Base-by-base conservation (phyloP, 2,329 filamentous ascomycete species). In the Aspergillus tubingensis region DNA sequence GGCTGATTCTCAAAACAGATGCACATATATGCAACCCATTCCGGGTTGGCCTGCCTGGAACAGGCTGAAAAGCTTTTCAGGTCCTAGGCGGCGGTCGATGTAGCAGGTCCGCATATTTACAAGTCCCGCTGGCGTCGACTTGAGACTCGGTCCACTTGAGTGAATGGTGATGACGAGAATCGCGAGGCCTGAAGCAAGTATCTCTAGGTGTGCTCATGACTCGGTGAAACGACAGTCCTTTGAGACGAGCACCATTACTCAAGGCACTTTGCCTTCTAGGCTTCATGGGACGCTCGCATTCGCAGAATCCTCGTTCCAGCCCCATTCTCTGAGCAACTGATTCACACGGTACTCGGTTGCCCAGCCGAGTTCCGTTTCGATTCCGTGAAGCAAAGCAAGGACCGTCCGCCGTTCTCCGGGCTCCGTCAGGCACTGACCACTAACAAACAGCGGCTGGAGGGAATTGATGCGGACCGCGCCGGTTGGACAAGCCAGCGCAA, bases 321-420 rank as follows among this genome's bases (percentile, higher is more conserved):
- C 75, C 77, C 77, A 79, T 58, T 77, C 74, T 54, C 71, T 70
- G 41, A 79, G 64, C 62, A 88, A 71, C 64, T 86, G 81, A 62
- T 82, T 76, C 25, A 85, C 82, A 39, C 86, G 80, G 71, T 88
- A 87, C 66, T 86, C 80, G 51, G 86, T 88, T 2, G 85, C 84
- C 82, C 85, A 88, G 2, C 86, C 87, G 36, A 87, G 80, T 66
- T 89, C 87, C n/a, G 73, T 75, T 71, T 89, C 86, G 27, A 89
- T 83, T 10, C 81, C 84, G 25, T 80, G 76, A 19, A 90, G 73
- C 39, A 89, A 70, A 11, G 81, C 77, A 39, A 89, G 66, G 8
- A 88, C 80, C 1, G 83, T 78, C 38, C 80, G 74, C 15, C 85
- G 82, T 72, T 88, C 86, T 10, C 75, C 76, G 27, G 77, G 72